Percentiles rank a stretch among this genome's conserved stretches.
Conservation (phyloP, 805 yeast species). For the Pichia pseudocactophila region DNA sequence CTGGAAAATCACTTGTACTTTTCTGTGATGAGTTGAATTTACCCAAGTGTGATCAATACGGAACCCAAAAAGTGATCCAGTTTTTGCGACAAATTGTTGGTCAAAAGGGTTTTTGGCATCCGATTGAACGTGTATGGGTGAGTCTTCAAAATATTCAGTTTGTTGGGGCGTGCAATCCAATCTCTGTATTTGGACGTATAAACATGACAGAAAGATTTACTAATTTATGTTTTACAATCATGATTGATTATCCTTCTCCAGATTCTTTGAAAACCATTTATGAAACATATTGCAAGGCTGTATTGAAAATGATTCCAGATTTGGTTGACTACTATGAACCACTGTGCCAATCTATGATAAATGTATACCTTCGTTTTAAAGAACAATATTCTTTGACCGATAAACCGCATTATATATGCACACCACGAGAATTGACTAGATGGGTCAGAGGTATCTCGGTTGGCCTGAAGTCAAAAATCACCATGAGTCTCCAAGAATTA, state of each 20-base stretch:
- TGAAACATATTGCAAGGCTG: constrained; percentile 42
- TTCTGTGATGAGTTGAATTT: constrained; percentile 91
- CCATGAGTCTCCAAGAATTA: constrained; percentile 34
- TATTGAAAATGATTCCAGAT: constrained; percentile 53
- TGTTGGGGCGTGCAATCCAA: constrained; percentile 95
- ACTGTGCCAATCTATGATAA: constrained; percentile 59
- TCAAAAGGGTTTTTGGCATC: constrained; percentile 69
- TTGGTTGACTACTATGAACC: constrained; percentile 43
- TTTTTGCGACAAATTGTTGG: constrained; percentile 71
- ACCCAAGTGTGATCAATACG: constrained; percentile 63
- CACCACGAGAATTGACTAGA: constrained; percentile 87
- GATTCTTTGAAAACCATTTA: constrained; percentile 63
- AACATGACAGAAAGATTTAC: constrained; percentile 50
- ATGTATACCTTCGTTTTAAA: constrained; percentile 43
- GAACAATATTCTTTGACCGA: constrained; percentile 28
- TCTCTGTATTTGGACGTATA: constrained; percentile 69
- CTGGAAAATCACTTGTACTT: constrained; percentile 66
- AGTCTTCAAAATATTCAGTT: constrained; percentile 54
- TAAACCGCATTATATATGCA: constrained; percentile 60
- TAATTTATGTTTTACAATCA: constrained; percentile 54
- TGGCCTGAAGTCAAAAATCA: constrained; percentile 16
- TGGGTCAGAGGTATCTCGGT: constrained; percentile 71
- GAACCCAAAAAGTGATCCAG: constrained; percentile 62
- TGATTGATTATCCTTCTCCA: constrained; percentile 71
- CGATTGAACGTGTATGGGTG: constrained; percentile 56